A percentile compares a stretch with the other conserved stretches of the same genome.
Evolutionary conservation across 148 eudicot species (phyloP).

Genomic region (Rhododendron vialii): DNA sequence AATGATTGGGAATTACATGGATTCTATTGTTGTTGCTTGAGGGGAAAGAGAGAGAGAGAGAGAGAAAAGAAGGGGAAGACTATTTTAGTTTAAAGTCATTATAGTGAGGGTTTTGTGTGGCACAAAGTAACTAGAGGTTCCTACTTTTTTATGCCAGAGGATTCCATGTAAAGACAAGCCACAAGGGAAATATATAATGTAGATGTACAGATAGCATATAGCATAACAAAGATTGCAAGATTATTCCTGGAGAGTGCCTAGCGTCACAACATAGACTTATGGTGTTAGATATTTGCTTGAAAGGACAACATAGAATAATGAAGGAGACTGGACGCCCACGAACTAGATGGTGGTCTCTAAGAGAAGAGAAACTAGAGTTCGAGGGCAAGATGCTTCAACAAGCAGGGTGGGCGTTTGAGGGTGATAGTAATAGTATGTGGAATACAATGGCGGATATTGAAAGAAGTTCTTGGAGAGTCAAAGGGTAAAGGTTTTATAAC

Average conservation of each 20-base stretch:
- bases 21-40: too few species aligned
- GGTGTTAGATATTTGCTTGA: too few species aligned
- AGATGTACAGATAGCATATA: neutral
- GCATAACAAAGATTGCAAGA: neutral
- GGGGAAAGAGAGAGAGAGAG: too few species aligned
- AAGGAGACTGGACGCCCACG: too few species aligned
- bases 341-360: neutral
- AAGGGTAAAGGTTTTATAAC: neutral
- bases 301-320: too few species aligned
- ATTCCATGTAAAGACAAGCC: neutral
- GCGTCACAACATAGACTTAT: too few species aligned
- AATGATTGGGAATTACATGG: too few species aligned
- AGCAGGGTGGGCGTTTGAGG: neutral
- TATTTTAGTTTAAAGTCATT: neutral
- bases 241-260: too few species aligned
- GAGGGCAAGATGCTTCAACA: neutral
- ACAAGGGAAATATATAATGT: neutral
- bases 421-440: too few species aligned
- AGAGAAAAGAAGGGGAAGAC: neutral
- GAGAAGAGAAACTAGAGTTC: neutral
- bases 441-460: neutral
- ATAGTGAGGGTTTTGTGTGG: neutral
- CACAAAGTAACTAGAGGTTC: neutral
- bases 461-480: neutral
- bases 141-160: neutral